Percentiles rank a stretch among this genome's conserved stretches.
Evolutionary conservation across 306 rosid genomes (phyloP).

Genomic region (Trifolium dubium): DNA sequence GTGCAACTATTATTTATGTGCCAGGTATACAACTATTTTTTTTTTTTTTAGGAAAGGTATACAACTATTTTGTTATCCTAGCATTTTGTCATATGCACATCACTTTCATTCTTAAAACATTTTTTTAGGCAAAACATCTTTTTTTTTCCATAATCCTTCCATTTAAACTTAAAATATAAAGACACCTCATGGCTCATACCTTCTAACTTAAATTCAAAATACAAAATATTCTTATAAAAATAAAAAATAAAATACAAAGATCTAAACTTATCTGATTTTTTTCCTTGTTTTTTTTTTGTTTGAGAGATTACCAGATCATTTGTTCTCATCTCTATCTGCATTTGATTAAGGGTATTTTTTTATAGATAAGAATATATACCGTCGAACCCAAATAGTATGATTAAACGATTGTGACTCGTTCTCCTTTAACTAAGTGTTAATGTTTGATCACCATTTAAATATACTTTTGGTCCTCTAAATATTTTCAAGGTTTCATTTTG

Average conservation of each 20-base stretch:
- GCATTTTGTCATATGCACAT: neutral
- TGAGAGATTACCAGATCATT: neutral
- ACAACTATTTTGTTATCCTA: neutral
- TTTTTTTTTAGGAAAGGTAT: too few species aligned
- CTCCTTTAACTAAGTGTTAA: too few species aligned
- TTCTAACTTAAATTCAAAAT: neutral
- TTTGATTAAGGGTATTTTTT: too few species aligned
- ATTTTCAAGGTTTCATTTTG: too few species aligned
- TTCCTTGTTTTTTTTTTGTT: neutral
- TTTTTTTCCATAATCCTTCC: too few species aligned
- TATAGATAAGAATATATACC: too few species aligned
- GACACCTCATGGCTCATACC: neutral
- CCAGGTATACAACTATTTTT: neutral
- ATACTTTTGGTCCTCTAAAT: too few species aligned
- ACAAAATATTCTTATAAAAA: neutral
- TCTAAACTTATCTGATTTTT: neutral
- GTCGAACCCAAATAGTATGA: too few species aligned
- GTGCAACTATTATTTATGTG: neutral
- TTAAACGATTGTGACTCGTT: too few species aligned
- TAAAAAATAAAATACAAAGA: neutral
- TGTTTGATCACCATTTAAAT: too few species aligned
- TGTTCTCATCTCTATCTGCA: neutral
- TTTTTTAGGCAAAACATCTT: too few species aligned
- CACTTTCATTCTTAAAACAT: neutral
- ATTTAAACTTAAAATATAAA: neutral